These are phyloP conservation scores for Fusarium longipes DNA, from an alignment of 2,329 filamentous ascomycete species.

Conservation along the genomic window DNA sequence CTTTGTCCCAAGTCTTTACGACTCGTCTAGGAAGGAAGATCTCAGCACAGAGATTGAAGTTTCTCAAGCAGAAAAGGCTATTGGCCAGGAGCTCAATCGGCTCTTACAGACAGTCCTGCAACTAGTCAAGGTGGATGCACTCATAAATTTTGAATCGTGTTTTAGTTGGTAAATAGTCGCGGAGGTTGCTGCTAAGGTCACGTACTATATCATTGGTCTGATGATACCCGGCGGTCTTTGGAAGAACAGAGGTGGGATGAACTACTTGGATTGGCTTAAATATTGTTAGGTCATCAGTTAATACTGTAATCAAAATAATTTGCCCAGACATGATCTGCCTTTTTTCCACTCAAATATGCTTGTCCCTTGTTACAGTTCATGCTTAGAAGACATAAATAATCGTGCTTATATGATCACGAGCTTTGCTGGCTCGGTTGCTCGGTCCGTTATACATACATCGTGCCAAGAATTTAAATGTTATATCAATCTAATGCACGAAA, in stretches of 20 bases:
- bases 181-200: too few species aligned
- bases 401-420: not conserved
- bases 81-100: too few species aligned
- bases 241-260: too few species aligned
- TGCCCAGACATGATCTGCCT: not conserved
- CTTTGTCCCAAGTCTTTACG: accelerated
- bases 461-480: too few species aligned
- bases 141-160: not conserved
- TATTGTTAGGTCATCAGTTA: not conserved
- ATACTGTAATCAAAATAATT: not conserved
- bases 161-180: not conserved
- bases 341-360: too few species aligned
- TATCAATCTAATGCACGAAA: too few species aligned
- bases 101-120: too few species aligned
- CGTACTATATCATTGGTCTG: not conserved
- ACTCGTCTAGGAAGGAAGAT: accelerated
- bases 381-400: too few species aligned
- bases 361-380: too few species aligned
- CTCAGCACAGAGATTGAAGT: accelerated
- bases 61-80: accelerated
- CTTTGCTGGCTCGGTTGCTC: too few species aligned
- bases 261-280: too few species aligned
- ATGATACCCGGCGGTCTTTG: slow-evolving; percentile 9
- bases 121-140: not conserved
- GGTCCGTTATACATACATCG: too few species aligned